phyloP scores from a whole-genome alignment of 306 rosid species.

The Clitoria ternatea region DNA sequence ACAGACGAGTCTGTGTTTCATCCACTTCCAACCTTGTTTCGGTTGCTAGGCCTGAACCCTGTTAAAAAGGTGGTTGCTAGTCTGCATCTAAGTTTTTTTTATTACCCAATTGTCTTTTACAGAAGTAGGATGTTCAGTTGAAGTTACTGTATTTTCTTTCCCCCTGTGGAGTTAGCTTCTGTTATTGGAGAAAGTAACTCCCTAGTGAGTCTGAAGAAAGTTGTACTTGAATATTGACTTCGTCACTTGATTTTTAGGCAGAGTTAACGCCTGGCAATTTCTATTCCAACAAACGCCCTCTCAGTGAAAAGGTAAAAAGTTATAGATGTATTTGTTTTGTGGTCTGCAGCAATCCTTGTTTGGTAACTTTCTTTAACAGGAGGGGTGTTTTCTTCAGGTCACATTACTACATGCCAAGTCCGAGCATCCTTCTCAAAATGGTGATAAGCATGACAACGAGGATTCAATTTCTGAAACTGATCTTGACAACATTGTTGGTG shows the following conservation, averaged over 20 bases:
- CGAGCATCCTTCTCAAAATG: constrained; percentile 55
- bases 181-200: neutral
- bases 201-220: neutral
- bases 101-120: neutral
- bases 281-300: constrained; percentile 70
- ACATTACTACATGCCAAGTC: constrained; percentile 34
- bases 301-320: constrained; percentile 51
- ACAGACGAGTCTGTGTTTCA: constrained; percentile 73
- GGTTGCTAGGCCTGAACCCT: constrained; percentile 72
- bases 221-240: constrained; percentile 22
- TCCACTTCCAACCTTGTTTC: constrained; percentile 80
- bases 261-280: constrained; percentile 79
- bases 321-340: neutral
- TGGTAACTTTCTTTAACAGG: constrained; percentile 35
- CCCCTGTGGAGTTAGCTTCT: constrained; percentile 1
- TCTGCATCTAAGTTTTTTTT: neutral
- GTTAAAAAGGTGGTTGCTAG: constrained; percentile 62
- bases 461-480: constrained; percentile 68
- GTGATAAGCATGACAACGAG: constrained; percentile 50
- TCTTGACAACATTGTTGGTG: constrained; percentile 81
- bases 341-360: constrained; percentile 8
- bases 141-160: neutral
- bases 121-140: neutral
- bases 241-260: constrained; percentile 50
- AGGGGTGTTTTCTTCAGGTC: constrained; percentile 44